Base-by-base conservation (phyloP, 2,329 filamentous ascomycete species). In the Cladosporium sp. region DNA sequence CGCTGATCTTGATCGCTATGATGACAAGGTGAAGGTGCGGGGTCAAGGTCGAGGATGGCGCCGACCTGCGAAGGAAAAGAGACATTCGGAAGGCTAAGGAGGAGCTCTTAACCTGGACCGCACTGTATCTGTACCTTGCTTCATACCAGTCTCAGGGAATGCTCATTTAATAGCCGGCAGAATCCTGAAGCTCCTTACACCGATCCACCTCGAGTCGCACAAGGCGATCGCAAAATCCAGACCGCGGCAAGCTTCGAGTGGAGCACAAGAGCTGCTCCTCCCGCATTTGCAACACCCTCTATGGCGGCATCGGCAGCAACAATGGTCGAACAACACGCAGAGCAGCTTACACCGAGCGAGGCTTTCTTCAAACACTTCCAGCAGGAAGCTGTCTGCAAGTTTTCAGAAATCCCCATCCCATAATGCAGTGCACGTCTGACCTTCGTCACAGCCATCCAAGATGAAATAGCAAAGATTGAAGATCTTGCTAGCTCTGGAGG, bases 301-400 rank as follows among this genome's bases (percentile, higher is more conserved):
- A 61, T 61, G 58, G 60, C 60, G 23, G 36, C 60, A 56, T 51
- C 60, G 4, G 49, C 60, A 28, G 34, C 34, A 43, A 43, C 60
- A 28, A 63, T 63, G 60, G 53, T 34, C 25, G 60, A 63, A 56
- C 49, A 54, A 46, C 60, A 53, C 8, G 25, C 13, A 21, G 60
- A 63, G 23, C 67, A 71, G 54, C 65, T 69, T 14, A 75, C 74
- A 5, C 79, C 87, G 65, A 95, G 93, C 70, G 89, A 94, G 74
- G 87, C 87, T 43, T 97, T 97, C 81, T 93, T 94, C 77, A 87
- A 88, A 71, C 90, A 92, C 75, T 97, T 97, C 74, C 89, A 92
- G 70, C 84, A 88, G 71, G 89, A 91, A 77, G 86, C 91, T 60
- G 86, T 87, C 56, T 84, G 91, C 93, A 80, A 67, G 70, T 36